Evolutionary conservation across 495 filamentous ascomycete species (phyloP).

Genomic region (Penicillium goetzii): DNA sequence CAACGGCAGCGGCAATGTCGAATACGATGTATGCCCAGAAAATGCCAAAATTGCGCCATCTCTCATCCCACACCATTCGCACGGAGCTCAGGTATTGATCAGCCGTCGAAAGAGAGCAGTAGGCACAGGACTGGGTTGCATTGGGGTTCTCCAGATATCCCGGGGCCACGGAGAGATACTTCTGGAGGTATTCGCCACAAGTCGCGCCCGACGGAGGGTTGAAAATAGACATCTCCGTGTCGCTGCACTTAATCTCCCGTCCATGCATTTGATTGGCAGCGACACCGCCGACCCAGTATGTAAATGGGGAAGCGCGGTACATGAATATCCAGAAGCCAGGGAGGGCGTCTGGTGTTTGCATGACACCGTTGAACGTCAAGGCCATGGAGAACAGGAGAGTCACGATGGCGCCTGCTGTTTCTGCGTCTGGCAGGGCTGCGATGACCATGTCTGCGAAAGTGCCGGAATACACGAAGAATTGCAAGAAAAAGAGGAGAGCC

Average conservation of each 20-base stretch:
- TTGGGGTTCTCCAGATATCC: conserved; percentile 56
- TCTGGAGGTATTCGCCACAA: conserved; percentile 57
- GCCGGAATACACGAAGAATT: conserved; percentile 8
- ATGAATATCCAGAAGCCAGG: conserved; percentile 75
- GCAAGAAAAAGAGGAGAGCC: not conserved
- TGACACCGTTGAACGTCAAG: conserved; percentile 60
- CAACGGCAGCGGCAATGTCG: conserved; percentile 52
- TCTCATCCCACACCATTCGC: conserved; percentile 44
- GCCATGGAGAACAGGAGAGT: conserved; percentile 47
- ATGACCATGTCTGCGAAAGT: conserved; percentile 16
- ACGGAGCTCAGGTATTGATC: conserved; percentile 17
- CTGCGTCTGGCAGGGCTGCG: conserved; percentile 1
- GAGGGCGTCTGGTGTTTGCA: conserved; percentile 57
- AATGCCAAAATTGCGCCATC: conserved; percentile 71
- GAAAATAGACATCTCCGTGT: conserved; percentile 57
- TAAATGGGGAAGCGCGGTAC: conserved; percentile 52
- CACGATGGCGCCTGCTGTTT: conserved; percentile 48
- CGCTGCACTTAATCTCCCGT: conserved; percentile 39
- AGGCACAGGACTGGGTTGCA: conserved; percentile 54
- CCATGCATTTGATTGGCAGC: conserved; percentile 44
- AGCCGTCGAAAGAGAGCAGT: conserved; percentile 58
- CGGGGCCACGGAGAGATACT: conserved; percentile 45
- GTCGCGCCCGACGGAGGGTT: conserved; percentile 47
- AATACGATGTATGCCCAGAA: conserved; percentile 68
- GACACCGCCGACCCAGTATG: conserved; percentile 53